phyloP scores from a whole-genome alignment of 2,329 filamentous ascomycete species.

The Colletotrichum cuscutae region DNA sequence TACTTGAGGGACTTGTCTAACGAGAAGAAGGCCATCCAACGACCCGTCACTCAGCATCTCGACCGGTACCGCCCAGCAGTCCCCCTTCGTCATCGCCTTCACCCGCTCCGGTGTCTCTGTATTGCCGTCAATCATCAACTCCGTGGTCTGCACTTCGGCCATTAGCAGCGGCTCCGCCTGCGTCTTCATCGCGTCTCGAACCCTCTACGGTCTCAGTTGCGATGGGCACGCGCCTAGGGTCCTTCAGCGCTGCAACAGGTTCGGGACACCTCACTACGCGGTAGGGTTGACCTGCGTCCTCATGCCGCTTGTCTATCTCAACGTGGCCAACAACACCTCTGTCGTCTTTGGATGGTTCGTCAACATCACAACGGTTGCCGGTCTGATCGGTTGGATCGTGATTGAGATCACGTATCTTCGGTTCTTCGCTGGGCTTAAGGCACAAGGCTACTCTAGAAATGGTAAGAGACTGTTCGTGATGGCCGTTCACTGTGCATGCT shows the following conservation, averaged over 20 bases:
- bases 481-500: too few species aligned
- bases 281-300: conserved; percentile 64
- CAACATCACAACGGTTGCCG: conserved; percentile 62
- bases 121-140: conserved; percentile 65
- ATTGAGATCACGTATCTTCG: conserved; percentile 67
- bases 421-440: conserved; percentile 49
- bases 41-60: conserved; percentile 55
- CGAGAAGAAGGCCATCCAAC: conserved; percentile 52
- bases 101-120: conserved; percentile 62
- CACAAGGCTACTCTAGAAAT: conserved; percentile 13
- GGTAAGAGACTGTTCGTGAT: neutral
- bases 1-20: neutral
- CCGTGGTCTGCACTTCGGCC: conserved; percentile 62
- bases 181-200: conserved; percentile 65
- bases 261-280: conserved; percentile 19
- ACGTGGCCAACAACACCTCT: conserved; percentile 66
- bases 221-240: conserved; percentile 62
- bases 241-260: conserved; percentile 41
- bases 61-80: conserved; percentile 45
- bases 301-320: conserved; percentile 69
- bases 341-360: conserved; percentile 72
- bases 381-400: conserved; percentile 64
- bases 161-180: conserved; percentile 61
- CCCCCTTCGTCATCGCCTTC: conserved; percentile 62
- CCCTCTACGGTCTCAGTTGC: conserved; percentile 64